Conservation (phyloP, 2,329 filamentous ascomycete species). For the Emmonsiellopsis sp. region DNA sequence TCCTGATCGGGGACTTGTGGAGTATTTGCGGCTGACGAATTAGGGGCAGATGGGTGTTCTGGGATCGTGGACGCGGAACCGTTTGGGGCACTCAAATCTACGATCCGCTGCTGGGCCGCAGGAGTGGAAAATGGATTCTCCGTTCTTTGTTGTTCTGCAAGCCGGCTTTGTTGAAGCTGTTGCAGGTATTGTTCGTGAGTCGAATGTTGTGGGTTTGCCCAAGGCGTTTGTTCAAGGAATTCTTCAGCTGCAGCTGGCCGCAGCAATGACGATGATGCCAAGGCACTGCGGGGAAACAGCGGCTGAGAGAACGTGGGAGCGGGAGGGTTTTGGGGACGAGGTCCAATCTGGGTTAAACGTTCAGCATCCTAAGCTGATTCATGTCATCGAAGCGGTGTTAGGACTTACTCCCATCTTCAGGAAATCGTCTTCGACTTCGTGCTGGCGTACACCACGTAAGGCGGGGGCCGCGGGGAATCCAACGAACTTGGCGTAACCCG, state of each 20-base stretch:
- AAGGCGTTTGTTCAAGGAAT: constrained; percentile 80
- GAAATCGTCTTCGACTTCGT: constrained; percentile 77
- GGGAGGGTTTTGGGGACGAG: not conserved
- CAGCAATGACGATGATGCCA: constrained; percentile 23
- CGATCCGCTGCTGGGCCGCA: constrained; percentile 34
- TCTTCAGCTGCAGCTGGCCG: constrained; percentile 63
- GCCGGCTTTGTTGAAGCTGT: constrained; percentile 21
- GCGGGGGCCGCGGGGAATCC: constrained; percentile 93
- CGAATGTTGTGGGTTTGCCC: constrained; percentile 81
- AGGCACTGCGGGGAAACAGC: constrained; percentile 21
- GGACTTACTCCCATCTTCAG: constrained; percentile 72
- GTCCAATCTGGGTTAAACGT: constrained; percentile 4
- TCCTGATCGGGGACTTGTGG: constrained; percentile 32
- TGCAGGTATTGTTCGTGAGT: constrained; percentile 47
- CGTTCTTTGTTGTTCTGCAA: constrained; percentile 24
- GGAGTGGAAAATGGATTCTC: constrained; percentile 31
- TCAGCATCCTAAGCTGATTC: constrained; percentile 1
- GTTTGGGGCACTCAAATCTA: constrained; percentile 33
- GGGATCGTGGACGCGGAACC: constrained; percentile 39
- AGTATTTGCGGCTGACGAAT: constrained; percentile 35
- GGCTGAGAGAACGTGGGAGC: constrained; percentile 1
- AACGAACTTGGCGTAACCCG: constrained; percentile 86
- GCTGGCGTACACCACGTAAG: constrained; percentile 59
- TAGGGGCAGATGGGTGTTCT: constrained; percentile 31
- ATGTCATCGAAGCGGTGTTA: constrained; percentile 1